Percentiles rank a stretch among this genome's conserved stretches.
phyloP scores from a whole-genome alignment of 1,284 basidiomycete genomes.

The Porogramme epimiltina region DNA sequence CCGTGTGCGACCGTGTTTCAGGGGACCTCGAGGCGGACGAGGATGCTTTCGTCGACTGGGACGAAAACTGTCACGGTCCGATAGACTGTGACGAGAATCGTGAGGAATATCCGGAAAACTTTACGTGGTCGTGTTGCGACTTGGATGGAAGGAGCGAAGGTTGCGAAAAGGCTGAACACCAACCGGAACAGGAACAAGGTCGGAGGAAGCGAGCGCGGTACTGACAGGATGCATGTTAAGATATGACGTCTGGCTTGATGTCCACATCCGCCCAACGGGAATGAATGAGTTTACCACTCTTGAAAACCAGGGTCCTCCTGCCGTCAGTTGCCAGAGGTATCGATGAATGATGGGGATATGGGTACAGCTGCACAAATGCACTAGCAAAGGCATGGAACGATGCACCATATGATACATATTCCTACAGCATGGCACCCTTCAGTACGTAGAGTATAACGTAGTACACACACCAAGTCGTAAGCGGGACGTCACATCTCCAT shows the following conservation, averaged over 20 bases:
- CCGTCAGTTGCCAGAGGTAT: not conserved
- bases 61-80: constrained; percentile 47
- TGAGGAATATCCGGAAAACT: constrained; percentile 45
- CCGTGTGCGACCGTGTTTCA: constrained; percentile 10
- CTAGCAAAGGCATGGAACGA: constrained; percentile 41
- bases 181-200: constrained; percentile 16
- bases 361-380: not conserved
- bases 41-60: constrained; percentile 44
- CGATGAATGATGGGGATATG: not conserved
- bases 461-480: constrained; percentile 12
- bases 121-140: constrained; percentile 51
- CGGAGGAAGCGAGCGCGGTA: constrained; percentile 4
- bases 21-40: constrained; percentile 43
- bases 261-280: too few relatives aligned
- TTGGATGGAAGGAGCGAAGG: constrained; percentile 36
- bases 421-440: constrained; percentile 18
- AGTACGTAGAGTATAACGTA: constrained; percentile 19
- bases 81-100: constrained; percentile 44
- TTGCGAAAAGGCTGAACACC: constrained; percentile 34
- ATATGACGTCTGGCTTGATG: too few relatives aligned
- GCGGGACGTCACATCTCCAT: constrained; percentile 10
- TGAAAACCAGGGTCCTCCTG: too few relatives aligned
- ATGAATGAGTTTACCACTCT: too few relatives aligned
- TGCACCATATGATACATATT: constrained; percentile 20
- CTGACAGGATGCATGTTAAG: too few relatives aligned